Base-by-base conservation (phyloP, 2,329 filamentous ascomycete species). In the Aspergillus carbonarius region DNA sequence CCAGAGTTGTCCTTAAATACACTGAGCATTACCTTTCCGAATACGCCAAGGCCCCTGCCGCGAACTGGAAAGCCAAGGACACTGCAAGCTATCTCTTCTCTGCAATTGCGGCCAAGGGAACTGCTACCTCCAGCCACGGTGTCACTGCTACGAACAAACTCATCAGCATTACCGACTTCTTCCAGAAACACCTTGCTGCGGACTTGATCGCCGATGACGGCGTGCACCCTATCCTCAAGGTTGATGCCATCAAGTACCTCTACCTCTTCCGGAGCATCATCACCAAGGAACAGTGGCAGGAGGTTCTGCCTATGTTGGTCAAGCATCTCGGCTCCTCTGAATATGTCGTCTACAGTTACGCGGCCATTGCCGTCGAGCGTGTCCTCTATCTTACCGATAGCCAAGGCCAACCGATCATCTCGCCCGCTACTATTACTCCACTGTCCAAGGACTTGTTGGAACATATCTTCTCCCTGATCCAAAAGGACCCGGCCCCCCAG, bases 301-400 rank as follows among this genome's bases (percentile, higher is more conserved):
- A 88, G 58, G 93, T 93, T 1, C 91, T 99, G 71, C 89, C 91
- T 12, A 87, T 96, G 17, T 83, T 99, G 42, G 92, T 98, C 54
- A 91, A 95, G 71, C 96, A 97, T 72, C 82, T 99, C 65, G 91
- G 87, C 61, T 96, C 92, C 2, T 83, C 87, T 20, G 95, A 97
- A 75, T 98, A 97, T 69, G 95, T 98, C 58, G 92, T 98, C 40
- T 97, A 99, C 78, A 97, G 93, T 0, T 99, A 99, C 71, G 92
- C 95, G 12, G 91, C 95, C 9, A 96, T 99, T 70, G 92, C 93
- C 2, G 90, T 98, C n/a, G 95, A 99, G 78, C 86, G 95, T 57
- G 90, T 93, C 1, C 82, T 99, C 18, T 96, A 89, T 76, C 85
- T 99, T 68, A 87, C 88, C 5, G 88, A 95, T 70, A 87, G 88